phyloP scores from a whole-genome alignment of 192 early-diverging fungal species.

The Backusella circina region DNA sequence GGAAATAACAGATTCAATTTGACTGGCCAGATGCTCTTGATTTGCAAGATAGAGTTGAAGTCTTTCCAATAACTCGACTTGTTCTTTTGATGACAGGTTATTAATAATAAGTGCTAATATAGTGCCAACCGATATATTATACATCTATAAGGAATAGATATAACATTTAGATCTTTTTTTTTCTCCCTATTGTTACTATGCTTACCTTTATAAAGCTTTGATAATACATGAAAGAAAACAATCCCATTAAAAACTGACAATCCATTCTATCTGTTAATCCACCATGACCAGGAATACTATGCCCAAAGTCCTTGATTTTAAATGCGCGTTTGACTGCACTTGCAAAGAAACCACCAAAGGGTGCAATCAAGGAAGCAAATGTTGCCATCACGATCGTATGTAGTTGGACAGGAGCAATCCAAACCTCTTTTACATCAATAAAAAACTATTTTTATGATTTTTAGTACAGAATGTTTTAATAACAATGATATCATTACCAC shows the following conservation, averaged over 20 bases:
- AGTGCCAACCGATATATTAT: constrained; percentile 33
- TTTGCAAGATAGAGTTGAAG: constrained; percentile 31
- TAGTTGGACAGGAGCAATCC: constrained; percentile 78
- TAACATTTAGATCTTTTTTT: neutral
- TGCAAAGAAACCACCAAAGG: constrained; percentile 99
- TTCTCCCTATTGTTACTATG: neutral
- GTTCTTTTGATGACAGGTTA: constrained; percentile 19
- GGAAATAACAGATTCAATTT: neutral
- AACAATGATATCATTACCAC: constrained; percentile 4
- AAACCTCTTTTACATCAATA: constrained; percentile 49
- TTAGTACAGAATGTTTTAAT: neutral
- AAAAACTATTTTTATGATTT: neutral
- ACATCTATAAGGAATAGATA: constrained; percentile 20
- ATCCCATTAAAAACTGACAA: constrained; percentile 95
- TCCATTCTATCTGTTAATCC: constrained; percentile 97
- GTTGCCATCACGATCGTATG: constrained; percentile 84
- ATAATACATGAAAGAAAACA: constrained; percentile 92
- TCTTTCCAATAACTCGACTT: constrained; percentile 27
- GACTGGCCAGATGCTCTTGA: constrained; percentile 11
- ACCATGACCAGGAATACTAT: constrained; percentile 96
- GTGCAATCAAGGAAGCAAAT: constrained; percentile 95
- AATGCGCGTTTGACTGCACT: constrained; percentile 95
- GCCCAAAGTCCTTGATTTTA: constrained; percentile 95
- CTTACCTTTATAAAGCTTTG: constrained; percentile 76
- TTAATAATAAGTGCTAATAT: constrained; percentile 28